A percentile compares a stretch with the other conserved stretches of the same genome.
phyloP scores from a whole-genome alignment of 2,329 filamentous ascomycete species.

The Colletotrichum neosansevieriae region DNA sequence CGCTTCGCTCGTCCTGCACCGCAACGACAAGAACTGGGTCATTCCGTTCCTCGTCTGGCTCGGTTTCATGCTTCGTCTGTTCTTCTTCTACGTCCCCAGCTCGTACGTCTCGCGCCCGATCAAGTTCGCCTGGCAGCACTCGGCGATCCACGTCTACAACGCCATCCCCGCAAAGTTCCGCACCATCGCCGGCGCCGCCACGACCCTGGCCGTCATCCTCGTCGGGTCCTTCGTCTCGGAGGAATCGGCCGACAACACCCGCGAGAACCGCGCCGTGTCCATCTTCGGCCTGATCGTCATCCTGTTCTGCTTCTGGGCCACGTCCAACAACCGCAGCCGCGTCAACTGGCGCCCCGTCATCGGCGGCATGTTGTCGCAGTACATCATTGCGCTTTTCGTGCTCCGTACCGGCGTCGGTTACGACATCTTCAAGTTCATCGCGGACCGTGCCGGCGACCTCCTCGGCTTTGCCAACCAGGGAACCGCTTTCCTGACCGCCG shows the following conservation, averaged over 20 bases:
- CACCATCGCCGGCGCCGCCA: constrained; percentile 69
- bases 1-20: constrained; percentile 78
- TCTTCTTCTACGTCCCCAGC: constrained; percentile 80
- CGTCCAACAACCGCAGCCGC: constrained; percentile 74
- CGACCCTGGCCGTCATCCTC: constrained; percentile 80
- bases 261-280: constrained; percentile 83
- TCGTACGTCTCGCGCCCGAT: constrained; percentile 75
- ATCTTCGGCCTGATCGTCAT: constrained; percentile 83
- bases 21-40: constrained; percentile 81
- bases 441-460: constrained; percentile 77
- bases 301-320: constrained; percentile 74
- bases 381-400: constrained; percentile 89
- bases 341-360: constrained; percentile 85
- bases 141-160: constrained; percentile 68
- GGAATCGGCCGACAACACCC: constrained; percentile 81
- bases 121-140: constrained; percentile 75
- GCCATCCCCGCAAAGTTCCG: constrained; percentile 76
- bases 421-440: constrained; percentile 93
- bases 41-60: constrained; percentile 88
- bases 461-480: constrained; percentile 82
- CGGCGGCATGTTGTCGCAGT: constrained; percentile 89
- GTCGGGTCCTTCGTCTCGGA: constrained; percentile 80
- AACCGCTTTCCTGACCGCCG: constrained; percentile 76
- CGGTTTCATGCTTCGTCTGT: constrained; percentile 76
- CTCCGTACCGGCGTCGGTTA: constrained; percentile 83